Percentiles rank a stretch among this genome's conserved stretches.
Evolutionary conservation across 106 monocot genomes (phyloP).

Genomic region (Ottelia alismoides): DNA sequence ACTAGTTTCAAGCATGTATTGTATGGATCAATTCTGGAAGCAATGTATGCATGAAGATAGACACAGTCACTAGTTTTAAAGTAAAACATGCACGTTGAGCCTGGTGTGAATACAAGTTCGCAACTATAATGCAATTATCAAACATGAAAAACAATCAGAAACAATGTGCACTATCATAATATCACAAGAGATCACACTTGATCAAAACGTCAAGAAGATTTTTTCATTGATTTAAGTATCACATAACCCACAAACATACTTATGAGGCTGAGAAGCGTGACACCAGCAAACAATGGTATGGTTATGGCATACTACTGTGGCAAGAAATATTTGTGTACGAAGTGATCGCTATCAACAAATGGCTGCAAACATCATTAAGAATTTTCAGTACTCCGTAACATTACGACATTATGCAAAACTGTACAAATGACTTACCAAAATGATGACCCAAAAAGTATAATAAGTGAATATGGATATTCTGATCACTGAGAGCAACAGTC

Average conservation of each 20-base stretch:
- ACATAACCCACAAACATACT: slow-evolving; percentile 74
- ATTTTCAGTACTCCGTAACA: background rate
- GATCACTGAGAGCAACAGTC: slow-evolving; percentile 41
- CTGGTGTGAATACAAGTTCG: no score
- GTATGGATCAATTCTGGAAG: no score
- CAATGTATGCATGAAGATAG: no score
- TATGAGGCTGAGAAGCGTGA: slow-evolving; percentile 54
- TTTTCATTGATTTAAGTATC: slow-evolving; percentile 76
- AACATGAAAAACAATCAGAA: no score
- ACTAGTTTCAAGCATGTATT: no score
- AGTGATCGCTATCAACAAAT: slow-evolving; percentile 90
- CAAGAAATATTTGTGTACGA: slow-evolving; percentile 75
- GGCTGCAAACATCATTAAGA: slow-evolving; percentile 39
- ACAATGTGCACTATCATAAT: no score
- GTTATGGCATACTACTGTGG: slow-evolving; percentile 78
- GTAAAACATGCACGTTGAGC: no score
- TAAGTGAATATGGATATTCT: slow-evolving; percentile 88
- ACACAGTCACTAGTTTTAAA: no score
- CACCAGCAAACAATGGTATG: slow-evolving; percentile 73
- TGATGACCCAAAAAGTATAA: slow-evolving; percentile 95
- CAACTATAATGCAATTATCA: no score
- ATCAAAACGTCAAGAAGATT: slow-evolving; percentile 41
- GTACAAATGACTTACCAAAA: slow-evolving; percentile 42
- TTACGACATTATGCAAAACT: background rate
- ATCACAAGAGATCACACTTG: no score